phyloP scores from a whole-genome alignment of 768 basidiomycete genomes.

The Termitomyces sp. region DNA sequence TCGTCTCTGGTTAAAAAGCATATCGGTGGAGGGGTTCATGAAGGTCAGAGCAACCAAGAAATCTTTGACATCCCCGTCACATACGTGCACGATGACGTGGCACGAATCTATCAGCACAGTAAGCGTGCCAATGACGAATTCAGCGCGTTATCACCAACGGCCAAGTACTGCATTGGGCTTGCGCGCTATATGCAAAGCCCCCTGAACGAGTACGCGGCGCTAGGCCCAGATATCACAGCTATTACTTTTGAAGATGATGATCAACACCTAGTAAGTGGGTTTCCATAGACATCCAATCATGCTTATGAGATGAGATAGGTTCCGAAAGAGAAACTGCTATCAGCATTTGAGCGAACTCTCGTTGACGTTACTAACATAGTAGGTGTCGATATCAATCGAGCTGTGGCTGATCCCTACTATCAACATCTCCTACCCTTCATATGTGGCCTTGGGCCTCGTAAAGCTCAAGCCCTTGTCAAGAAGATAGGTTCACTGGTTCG shows the following conservation, averaged over 20 bases:
- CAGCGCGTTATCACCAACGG: slow-evolving; percentile 65
- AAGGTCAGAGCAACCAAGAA: slow-evolving; percentile 28
- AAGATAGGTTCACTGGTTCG: slow-evolving; percentile 74
- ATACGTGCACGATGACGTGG: slow-evolving; percentile 87
- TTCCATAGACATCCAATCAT: slow-evolving; percentile 4
- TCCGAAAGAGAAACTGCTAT: slow-evolving; percentile 77
- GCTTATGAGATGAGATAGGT: slow-evolving; percentile 44
- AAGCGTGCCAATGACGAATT: slow-evolving; percentile 83
- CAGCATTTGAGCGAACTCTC: slow-evolving; percentile 78
- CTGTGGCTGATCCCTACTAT: slow-evolving; percentile 85
- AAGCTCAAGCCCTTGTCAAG: slow-evolving; percentile 79
- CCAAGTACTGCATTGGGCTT: slow-evolving; percentile 90
- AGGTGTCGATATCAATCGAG: slow-evolving; percentile 95
- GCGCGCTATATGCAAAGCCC: slow-evolving; percentile 93
- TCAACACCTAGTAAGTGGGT: slow-evolving; percentile 69
- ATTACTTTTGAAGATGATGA: slow-evolving; percentile 81
- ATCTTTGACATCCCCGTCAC: slow-evolving; percentile 65
- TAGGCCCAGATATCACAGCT: slow-evolving; percentile 80
- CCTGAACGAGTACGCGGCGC: slow-evolving; percentile 87
- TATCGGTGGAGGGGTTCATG: slow-evolving; percentile 14
- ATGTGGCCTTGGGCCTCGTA: slow-evolving; percentile 91
- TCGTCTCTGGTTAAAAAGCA: slow-evolving; percentile 59
- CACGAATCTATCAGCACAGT: slow-evolving; percentile 90
- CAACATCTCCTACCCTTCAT: slow-evolving; percentile 85
- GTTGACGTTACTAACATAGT: slow-evolving; percentile 90